Conservation (phyloP, 2,329 filamentous ascomycete species). For the Cyanodermella asteris region DNA sequence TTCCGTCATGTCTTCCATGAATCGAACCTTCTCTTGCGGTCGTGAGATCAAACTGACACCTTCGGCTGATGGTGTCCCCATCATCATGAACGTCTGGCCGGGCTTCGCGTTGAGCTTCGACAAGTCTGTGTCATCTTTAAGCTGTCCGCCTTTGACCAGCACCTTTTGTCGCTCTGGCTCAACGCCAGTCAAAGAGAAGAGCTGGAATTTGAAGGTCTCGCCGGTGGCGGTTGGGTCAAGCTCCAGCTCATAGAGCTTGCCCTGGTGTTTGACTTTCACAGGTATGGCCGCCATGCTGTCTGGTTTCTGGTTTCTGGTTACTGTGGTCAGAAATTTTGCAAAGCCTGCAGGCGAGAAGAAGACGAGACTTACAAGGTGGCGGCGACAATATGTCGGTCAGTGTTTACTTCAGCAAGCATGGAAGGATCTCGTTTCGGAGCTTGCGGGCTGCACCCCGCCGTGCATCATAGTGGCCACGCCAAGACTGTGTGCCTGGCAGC, state of each 20-base stretch:
- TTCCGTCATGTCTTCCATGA: conserved; percentile 94
- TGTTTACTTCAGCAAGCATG: too few species aligned
- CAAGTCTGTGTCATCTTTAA: conserved; percentile 87
- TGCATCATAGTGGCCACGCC: too few species aligned
- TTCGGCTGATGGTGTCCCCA: conserved; percentile 63
- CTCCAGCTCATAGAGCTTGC: conserved; percentile 87
- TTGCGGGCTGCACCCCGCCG: too few species aligned
- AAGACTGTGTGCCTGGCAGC: too few species aligned
- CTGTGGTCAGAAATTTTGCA: too few species aligned
- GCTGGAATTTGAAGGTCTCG: conserved; percentile 85
- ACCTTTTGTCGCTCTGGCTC: conserved; percentile 95
- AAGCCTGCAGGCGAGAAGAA: too few species aligned
- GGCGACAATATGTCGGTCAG: too few species aligned
- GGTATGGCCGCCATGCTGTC: conserved; percentile 35
- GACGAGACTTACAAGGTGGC: background rate
- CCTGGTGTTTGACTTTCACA: conserved; percentile 67
- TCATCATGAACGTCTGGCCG: conserved; percentile 81
- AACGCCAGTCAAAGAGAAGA: conserved; percentile 86
- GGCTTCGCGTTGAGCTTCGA: conserved; percentile 66
- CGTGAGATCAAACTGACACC: conserved; percentile 36
- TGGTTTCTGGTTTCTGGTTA: too few species aligned
- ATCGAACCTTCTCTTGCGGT: conserved; percentile 65
- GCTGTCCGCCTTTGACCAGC: conserved; percentile 74
- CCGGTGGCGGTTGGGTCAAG: conserved; percentile 66
- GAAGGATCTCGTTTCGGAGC: too few species aligned